phyloP scores from a whole-genome alignment of 1,284 basidiomycete genomes.

The Puccinia novopanici region DNA sequence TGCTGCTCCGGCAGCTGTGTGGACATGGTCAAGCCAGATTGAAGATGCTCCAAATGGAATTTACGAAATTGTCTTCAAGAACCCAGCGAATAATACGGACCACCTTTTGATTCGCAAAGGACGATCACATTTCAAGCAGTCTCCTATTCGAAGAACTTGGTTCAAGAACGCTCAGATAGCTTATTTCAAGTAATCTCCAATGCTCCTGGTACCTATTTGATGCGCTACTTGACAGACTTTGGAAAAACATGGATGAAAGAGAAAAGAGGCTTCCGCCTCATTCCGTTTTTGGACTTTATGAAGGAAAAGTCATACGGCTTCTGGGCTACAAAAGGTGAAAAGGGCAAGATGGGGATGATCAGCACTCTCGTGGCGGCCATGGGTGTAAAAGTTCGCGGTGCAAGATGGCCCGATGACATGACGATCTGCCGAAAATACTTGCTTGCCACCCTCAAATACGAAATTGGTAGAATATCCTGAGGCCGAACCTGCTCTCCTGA shows the following conservation, averaged over 20 bases:
- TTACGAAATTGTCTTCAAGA: conserved; percentile 70
- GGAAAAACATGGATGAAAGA: conserved; percentile 73
- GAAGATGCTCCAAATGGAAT: conserved; percentile 76
- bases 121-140: too few species aligned
- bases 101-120: too few species aligned
- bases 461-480: conserved; percentile 94
- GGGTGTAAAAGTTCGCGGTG: conserved; percentile 58
- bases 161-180: too few species aligned
- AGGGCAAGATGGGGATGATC: too few species aligned
- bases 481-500: too few species aligned
- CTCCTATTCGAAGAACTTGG: too few species aligned
- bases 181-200: too few species aligned
- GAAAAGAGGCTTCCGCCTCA: conserved; percentile 31
- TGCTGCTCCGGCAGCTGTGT: too few species aligned
- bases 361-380: conserved; percentile 40
- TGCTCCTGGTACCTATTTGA: conserved; percentile 78
- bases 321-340: too few species aligned
- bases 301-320: conserved; percentile 39
- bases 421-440: conserved; percentile 83
- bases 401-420: conserved; percentile 89
- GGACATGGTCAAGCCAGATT: too few species aligned
- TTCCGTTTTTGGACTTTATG: conserved; percentile 44
- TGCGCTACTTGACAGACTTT: conserved; percentile 81
- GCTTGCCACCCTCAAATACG: conserved; percentile 87
- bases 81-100: conserved; percentile 63